Evolutionary conservation across 495 filamentous ascomycete species (phyloP).

Genomic region (Talaromyces wortmannii): DNA sequence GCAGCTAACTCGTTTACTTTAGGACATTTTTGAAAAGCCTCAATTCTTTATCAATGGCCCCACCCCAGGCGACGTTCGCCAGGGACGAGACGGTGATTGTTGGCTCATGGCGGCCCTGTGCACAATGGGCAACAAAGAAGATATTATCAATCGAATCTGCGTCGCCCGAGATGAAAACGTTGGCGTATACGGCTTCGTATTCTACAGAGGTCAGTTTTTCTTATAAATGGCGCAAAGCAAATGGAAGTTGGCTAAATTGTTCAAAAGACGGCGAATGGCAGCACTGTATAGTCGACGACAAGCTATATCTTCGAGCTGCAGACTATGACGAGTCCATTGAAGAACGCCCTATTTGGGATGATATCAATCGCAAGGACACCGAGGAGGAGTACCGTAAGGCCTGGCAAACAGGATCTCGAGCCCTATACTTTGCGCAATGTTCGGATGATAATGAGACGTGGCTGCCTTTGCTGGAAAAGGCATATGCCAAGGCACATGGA

Average conservation of each 20-base stretch:
- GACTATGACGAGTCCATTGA: slow-evolving; percentile 71
- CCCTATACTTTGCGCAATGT: slow-evolving; percentile 84
- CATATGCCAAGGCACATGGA: slow-evolving; percentile 92
- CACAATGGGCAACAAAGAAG: slow-evolving; percentile 73
- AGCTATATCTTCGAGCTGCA: slow-evolving; percentile 72
- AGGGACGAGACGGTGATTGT: slow-evolving; percentile 79
- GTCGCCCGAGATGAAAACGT: slow-evolving; percentile 73
- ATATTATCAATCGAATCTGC: slow-evolving; percentile 74
- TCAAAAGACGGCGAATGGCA: slow-evolving; percentile 80
- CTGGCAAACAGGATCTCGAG: slow-evolving; percentile 70
- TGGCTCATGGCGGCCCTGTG: slow-evolving; percentile 87
- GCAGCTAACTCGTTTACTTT: slow-evolving; percentile 1
- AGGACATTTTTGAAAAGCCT: slow-evolving; percentile 84
- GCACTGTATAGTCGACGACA: slow-evolving; percentile 81
- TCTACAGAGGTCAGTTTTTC: slow-evolving; percentile 58
- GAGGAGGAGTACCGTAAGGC: slow-evolving; percentile 73
- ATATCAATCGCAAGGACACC: slow-evolving; percentile 59
- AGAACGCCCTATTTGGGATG: slow-evolving; percentile 64
- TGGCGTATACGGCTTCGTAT: slow-evolving; percentile 93
- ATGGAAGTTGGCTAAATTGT: background rate
- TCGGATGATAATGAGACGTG: slow-evolving; percentile 85
- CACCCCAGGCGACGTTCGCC: slow-evolving; percentile 73
- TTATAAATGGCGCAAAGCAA: background rate
- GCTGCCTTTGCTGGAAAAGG: slow-evolving; percentile 91
- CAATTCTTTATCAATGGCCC: slow-evolving; percentile 81